A percentile compares a stretch with the other conserved stretches of the same genome.
phyloP scores from a whole-genome alignment of 176 grass and related monocot species.

The Aegilops umbellulata region DNA sequence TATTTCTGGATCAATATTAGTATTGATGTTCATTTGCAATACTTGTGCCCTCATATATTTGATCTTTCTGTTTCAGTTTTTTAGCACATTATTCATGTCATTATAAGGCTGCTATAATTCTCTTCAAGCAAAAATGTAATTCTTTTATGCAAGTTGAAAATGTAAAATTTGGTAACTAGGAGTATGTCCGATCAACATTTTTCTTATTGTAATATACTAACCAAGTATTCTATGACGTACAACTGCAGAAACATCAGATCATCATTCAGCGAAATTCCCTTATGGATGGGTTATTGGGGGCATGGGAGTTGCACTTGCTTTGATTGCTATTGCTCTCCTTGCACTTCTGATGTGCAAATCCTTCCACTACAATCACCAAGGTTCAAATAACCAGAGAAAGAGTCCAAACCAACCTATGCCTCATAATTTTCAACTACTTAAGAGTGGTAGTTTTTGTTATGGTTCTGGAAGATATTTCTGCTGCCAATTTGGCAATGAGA shows the following conservation, averaged over 20 bases:
- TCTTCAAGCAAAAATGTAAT: neutral
- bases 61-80: neutral
- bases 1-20: neutral
- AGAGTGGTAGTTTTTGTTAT: slow-evolving; percentile 81
- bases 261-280: slow-evolving; percentile 69
- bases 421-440: slow-evolving; percentile 88
- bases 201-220: slow-evolving; percentile 27
- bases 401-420: slow-evolving; percentile 51
- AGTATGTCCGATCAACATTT: neutral
- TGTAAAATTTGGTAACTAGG: neutral
- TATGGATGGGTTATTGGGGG: slow-evolving; percentile 96
- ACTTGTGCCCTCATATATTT: neutral
- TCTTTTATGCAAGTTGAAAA: neutral
- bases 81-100: neutral
- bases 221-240: slow-evolving; percentile 10
- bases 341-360: slow-evolving; percentile 60
- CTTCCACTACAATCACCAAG: slow-evolving; percentile 40
- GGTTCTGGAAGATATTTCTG: slow-evolving; percentile 94
- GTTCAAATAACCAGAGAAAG: slow-evolving; percentile 52
- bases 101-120: neutral
- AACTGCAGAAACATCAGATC: slow-evolving; percentile 53
- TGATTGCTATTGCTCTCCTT: slow-evolving; percentile 75
- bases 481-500: slow-evolving; percentile 71
- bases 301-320: slow-evolving; percentile 80
- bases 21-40: neutral